These are phyloP conservation scores for Pyrenophora seminiperda DNA, from an alignment of 2,329 filamentous ascomycete genomes.

Conservation along the genomic window DNA sequence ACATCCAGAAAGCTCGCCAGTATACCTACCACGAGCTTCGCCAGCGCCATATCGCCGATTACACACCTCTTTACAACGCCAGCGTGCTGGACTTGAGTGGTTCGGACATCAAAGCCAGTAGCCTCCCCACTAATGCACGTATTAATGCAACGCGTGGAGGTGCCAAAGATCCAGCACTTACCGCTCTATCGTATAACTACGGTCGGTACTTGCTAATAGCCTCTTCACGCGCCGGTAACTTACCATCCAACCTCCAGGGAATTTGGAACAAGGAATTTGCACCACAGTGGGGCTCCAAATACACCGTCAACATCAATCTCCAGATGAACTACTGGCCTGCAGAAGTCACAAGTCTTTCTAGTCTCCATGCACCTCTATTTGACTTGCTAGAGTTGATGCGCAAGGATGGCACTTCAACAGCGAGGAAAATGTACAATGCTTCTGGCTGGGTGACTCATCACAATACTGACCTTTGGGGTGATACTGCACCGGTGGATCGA, in stretches of 20 bases:
- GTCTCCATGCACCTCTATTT: conserved; percentile 52
- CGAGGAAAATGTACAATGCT: conserved; percentile 26
- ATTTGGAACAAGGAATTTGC: conserved; percentile 52
- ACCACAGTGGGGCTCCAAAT: conserved; percentile 56
- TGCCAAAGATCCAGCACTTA: conserved; percentile 22
- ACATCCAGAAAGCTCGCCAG: conserved; percentile 25
- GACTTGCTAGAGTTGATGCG: conserved; percentile 48
- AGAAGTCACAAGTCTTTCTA: conserved; percentile 31
- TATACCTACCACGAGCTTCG: conserved; percentile 29
- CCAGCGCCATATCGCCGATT: conserved; percentile 44
- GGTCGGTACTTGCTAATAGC: conserved; percentile 50
- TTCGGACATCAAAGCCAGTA: conserved; percentile 1
- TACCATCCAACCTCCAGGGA: conserved; percentile 54
- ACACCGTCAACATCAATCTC: conserved; percentile 59
- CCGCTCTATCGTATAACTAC: conserved; percentile 47
- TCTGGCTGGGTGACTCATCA: conserved; percentile 37
- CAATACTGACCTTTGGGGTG: conserved; percentile 36
- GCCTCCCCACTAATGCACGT: conserved; percentile 4
- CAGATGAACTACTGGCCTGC: conserved; percentile 61
- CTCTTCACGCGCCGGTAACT: conserved; percentile 33
- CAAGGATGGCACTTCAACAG: conserved; percentile 34
- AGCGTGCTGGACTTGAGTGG: conserved; percentile 4
- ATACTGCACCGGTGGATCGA: conserved; percentile 28
- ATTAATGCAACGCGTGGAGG: conserved; percentile 7
- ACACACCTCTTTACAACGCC: conserved; percentile 11